phyloP scores from a whole-genome alignment of 495 filamentous ascomycete genomes.

The Pyronema omphalodes region DNA sequence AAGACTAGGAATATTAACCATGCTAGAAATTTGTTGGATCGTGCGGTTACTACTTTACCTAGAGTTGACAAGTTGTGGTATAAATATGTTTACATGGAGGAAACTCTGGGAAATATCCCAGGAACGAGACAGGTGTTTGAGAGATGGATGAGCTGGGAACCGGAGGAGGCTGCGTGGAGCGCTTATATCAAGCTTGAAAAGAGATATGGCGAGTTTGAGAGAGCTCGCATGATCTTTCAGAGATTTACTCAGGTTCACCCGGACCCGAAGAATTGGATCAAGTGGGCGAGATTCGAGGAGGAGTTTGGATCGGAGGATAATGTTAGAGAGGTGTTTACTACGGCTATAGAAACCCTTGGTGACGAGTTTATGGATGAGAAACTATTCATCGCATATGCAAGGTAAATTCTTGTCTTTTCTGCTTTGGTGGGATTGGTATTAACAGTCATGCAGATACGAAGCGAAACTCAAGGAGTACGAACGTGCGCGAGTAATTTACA shows the following conservation, averaged over 20 bases:
- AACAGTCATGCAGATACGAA: constrained; percentile 40
- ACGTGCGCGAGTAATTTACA: constrained; percentile 88
- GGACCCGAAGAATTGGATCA: constrained; percentile 93
- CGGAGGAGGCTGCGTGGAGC: constrained; percentile 85
- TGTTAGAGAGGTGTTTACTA: constrained; percentile 81
- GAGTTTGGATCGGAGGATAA: constrained; percentile 79
- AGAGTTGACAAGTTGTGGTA: constrained; percentile 93
- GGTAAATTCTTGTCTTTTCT: constrained; percentile 18
- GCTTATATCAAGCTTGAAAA: constrained; percentile 96
- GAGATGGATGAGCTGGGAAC: constrained; percentile 96
- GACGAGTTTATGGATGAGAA: constrained; percentile 96
- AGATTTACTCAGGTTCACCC: constrained; percentile 87
- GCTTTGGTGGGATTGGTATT: background rate
- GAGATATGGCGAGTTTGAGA: constrained; percentile 72
- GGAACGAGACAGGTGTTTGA: constrained; percentile 92
- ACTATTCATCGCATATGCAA: constrained; percentile 80
- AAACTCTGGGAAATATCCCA: constrained; percentile 82
- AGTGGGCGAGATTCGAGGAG: constrained; percentile 95
- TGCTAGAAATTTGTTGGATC: constrained; percentile 82
- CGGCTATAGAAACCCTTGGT: constrained; percentile 73
- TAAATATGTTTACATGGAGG: constrained; percentile 98
- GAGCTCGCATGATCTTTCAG: constrained; percentile 71
- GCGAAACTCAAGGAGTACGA: constrained; percentile 88
- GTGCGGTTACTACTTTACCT: constrained; percentile 81
- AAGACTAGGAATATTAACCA: constrained; percentile 94